phyloP scores from a whole-genome alignment of 257 asterid genomes.

The Cruciata laevipes region DNA sequence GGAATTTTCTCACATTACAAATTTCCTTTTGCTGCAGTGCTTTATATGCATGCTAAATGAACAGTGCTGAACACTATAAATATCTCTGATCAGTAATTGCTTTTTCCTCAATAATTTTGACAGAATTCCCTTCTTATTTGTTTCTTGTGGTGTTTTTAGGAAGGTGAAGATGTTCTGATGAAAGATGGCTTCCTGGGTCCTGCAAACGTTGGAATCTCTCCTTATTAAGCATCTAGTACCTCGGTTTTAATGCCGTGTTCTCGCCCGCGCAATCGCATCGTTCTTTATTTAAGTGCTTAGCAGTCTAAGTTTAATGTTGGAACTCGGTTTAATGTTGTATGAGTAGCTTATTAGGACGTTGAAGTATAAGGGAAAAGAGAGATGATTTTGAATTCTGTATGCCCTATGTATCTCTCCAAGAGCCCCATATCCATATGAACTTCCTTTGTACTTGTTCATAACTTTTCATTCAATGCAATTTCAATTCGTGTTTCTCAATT shows the following conservation, averaged over 20 bases:
- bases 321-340: slow-evolving; percentile 8
- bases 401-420: slow-evolving; percentile 27
- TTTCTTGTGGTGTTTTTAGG: slow-evolving; percentile 27
- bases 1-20: slow-evolving; percentile 6
- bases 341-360: slow-evolving; percentile 12
- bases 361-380: slow-evolving; percentile 13
- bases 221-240: slow-evolving; percentile 41
- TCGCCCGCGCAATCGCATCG: neutral
- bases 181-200: slow-evolving; percentile 86
- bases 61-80: neutral
- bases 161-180: slow-evolving; percentile 85
- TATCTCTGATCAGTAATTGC: slow-evolving; percentile 6
- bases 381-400: slow-evolving; percentile 33
- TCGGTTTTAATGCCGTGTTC: neutral
- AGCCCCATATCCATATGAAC: slow-evolving; percentile 3
- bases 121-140: neutral
- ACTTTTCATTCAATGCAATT: neutral
- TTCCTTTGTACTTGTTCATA: slow-evolving; percentile 8
- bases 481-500: neutral
- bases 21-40: neutral
- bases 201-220: slow-evolving; percentile 81
- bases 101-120: neutral
- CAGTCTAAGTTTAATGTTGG: slow-evolving; percentile 3
- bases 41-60: slow-evolving; percentile 8
- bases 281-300: neutral